Percentiles rank a stretch among this genome's conserved stretches.
Conservation (phyloP, 192 early-diverging fungal species). For the Coemansia erecta region DNA sequence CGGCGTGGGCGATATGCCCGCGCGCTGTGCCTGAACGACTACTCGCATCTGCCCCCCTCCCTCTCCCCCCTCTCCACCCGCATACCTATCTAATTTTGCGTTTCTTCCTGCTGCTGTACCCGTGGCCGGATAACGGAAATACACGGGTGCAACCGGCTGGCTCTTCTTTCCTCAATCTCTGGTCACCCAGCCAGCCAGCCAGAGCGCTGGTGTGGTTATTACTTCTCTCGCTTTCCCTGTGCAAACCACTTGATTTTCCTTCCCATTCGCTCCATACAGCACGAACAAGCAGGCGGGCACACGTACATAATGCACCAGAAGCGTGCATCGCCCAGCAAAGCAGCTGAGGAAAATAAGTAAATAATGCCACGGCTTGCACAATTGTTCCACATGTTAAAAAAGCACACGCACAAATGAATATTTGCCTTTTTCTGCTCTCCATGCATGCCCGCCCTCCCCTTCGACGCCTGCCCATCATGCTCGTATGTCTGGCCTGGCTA, state of each 20-base stretch:
- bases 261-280: neutral
- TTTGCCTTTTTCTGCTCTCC: constrained; percentile 6
- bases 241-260: constrained; percentile 8
- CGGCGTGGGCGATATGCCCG: no score
- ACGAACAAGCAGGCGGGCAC: constrained; percentile 1
- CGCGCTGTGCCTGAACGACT: no score
- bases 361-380: constrained; percentile 1
- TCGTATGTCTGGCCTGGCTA: no score
- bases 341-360: neutral
- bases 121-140: constrained; percentile 1
- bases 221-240: constrained; percentile 6
- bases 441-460: neutral
- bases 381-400: constrained; percentile 7
- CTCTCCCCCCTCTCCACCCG: no score
- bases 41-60: no score
- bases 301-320: no score
- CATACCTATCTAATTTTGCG: no score
- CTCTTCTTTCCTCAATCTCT: neutral
- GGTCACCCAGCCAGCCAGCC: neutral
- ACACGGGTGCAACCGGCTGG: neutral
- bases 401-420: constrained; percentile 1
- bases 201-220: neutral
- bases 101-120: neutral
- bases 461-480: no score
- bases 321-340: no score